phyloP scores from a whole-genome alignment of 1,139 yeast genomes.

The Blastobotrys niveus region DNA sequence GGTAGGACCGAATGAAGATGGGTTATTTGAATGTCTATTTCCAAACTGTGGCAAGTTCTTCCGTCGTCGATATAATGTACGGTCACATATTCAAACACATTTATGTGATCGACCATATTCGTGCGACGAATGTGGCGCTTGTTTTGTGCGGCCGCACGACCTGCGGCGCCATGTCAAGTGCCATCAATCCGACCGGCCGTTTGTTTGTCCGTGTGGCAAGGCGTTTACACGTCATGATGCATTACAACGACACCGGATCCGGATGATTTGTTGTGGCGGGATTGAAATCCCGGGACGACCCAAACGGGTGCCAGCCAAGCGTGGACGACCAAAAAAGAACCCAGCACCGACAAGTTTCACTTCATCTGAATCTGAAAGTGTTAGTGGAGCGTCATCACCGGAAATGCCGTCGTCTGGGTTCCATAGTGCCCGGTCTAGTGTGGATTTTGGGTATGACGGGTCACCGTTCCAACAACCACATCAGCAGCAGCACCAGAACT shows the following conservation, averaged over 20 bases:
- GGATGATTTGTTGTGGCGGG: slow-evolving; percentile 77
- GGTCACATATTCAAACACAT: slow-evolving; percentile 97
- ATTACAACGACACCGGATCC: slow-evolving; percentile 67
- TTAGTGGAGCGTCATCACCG: slow-evolving; percentile 14
- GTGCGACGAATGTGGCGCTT: slow-evolving; percentile 54
- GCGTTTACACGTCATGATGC: slow-evolving; percentile 89
- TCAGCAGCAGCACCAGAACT: slow-evolving; percentile 1
- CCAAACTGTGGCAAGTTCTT: slow-evolving; percentile 79
- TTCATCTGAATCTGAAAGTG: slow-evolving; percentile 11
- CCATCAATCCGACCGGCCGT: slow-evolving; percentile 65
- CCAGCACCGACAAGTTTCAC: slow-evolving; percentile 12
- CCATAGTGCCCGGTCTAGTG: neutral
- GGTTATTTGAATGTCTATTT: slow-evolving; percentile 63
- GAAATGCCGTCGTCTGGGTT: slow-evolving; percentile 1
- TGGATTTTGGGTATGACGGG: slow-evolving; percentile 6
- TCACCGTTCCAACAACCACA: neutral
- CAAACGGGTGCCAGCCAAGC: slow-evolving; percentile 29
- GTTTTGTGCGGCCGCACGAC: slow-evolving; percentile 88
- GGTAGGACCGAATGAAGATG: slow-evolving; percentile 68
- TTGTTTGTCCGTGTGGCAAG: slow-evolving; percentile 85
- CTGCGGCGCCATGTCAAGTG: slow-evolving; percentile 84
- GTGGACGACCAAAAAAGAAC: slow-evolving; percentile 30
- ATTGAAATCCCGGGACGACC: slow-evolving; percentile 38
- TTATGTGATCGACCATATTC: slow-evolving; percentile 82
- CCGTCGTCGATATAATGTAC: slow-evolving; percentile 84